Evolutionary conservation across 495 filamentous ascomycete species (phyloP).

Genomic region (Aspergillus asperescens): DNA sequence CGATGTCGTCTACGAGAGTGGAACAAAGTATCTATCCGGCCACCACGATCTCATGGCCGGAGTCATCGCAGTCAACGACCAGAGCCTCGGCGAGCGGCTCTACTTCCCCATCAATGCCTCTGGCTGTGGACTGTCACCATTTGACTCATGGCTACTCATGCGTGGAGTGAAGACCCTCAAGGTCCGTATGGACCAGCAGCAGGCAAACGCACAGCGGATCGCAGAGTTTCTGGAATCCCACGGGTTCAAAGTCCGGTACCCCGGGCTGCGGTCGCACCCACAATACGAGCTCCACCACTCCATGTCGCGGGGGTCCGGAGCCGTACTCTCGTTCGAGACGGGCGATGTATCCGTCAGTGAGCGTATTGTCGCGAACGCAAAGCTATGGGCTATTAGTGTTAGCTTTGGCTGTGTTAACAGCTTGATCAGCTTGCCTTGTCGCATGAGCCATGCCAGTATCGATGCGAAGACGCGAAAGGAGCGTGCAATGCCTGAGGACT

Average conservation of each 20-base stretch:
- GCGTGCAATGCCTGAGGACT: slow-evolving; percentile 88
- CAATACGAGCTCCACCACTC: slow-evolving; percentile 95
- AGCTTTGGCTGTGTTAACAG: slow-evolving; percentile 98
- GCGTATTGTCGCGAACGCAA: slow-evolving; percentile 86
- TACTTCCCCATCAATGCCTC: slow-evolving; percentile 96
- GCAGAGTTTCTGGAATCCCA: slow-evolving; percentile 86
- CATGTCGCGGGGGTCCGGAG: slow-evolving; percentile 89
- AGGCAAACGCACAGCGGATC: slow-evolving; percentile 82
- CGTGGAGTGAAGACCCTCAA: slow-evolving; percentile 92
- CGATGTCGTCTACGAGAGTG: slow-evolving; percentile 94
- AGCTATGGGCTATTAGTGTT: slow-evolving; percentile 90
- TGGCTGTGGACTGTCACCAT: slow-evolving; percentile 87
- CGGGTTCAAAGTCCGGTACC: slow-evolving; percentile 93
- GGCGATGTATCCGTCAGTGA: slow-evolving; percentile 76
- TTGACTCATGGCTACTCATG: slow-evolving; percentile 93
- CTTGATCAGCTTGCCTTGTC: slow-evolving; percentile 97
- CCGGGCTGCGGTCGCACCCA: slow-evolving; percentile 86
- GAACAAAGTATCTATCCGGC: slow-evolving; percentile 95
- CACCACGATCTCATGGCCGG: slow-evolving; percentile 99
- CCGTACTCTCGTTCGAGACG: slow-evolving; percentile 93
- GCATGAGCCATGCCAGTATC: slow-evolving; percentile 98
- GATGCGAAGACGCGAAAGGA: slow-evolving; percentile 89
- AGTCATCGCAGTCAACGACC: slow-evolving; percentile 83
- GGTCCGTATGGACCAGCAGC: slow-evolving; percentile 98
- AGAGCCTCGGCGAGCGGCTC: slow-evolving; percentile 74